Percentiles rank a stretch among this genome's conserved stretches.
These are phyloP conservation scores for Pseudocercospora pini-densiflorae DNA, from an alignment of 2,329 filamentous ascomycete genomes.

Conservation along the genomic window DNA sequence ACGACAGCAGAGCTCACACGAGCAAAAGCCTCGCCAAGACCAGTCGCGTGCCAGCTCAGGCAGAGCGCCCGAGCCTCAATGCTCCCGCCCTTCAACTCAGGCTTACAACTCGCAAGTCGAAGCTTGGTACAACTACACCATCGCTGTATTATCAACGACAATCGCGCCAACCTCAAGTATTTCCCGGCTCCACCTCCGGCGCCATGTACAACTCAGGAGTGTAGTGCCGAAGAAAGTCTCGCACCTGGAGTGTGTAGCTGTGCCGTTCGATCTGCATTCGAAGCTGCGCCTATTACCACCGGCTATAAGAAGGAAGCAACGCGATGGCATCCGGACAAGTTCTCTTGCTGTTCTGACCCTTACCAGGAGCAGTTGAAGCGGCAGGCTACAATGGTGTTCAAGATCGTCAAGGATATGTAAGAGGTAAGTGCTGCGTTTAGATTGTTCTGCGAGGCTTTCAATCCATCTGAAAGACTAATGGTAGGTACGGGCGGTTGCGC, in stretches of 20 bases:
- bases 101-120: not conserved
- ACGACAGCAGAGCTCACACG: not conserved
- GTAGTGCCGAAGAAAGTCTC: not conserved
- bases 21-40: not conserved
- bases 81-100: not conserved
- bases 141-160: not conserved
- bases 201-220: not conserved
- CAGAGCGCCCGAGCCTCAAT: not conserved
- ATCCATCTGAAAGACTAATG: not conserved
- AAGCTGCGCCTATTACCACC: not conserved
- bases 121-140: not conserved
- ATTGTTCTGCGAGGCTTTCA: not conserved
- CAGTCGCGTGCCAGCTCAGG: not conserved
- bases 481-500: not conserved
- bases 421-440: not conserved
- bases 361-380: not conserved
- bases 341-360: slow-evolving; percentile 10
- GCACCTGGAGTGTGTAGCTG: not conserved
- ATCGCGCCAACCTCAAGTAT: not conserved
- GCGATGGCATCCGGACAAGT: slow-evolving; percentile 6
- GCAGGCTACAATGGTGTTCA: slow-evolving; percentile 13
- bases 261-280: not conserved
- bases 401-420: slow-evolving; percentile 4
- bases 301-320: not conserved
- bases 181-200: not conserved